Conservation (phyloP, 2,329 filamentous ascomycete genomes). For the Penicillium sclerotiorum region DNA sequence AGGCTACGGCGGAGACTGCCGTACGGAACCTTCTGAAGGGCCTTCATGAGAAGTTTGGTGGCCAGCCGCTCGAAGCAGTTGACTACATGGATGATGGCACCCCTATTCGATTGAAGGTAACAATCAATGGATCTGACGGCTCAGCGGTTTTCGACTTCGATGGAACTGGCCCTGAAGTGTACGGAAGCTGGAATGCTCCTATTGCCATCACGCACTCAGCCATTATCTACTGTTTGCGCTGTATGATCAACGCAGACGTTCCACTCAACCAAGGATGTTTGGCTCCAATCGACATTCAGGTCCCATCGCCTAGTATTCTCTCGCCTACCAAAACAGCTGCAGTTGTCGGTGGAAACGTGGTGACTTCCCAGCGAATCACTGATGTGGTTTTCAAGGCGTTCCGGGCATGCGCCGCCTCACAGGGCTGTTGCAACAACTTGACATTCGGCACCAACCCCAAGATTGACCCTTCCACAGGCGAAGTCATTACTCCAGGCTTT, state of each 20-base stretch:
- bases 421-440: conserved; percentile 82
- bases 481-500: conserved; percentile 67
- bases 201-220: conserved; percentile 80
- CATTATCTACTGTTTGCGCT: conserved; percentile 83
- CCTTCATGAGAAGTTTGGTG: conserved; percentile 69
- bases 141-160: conserved; percentile 78
- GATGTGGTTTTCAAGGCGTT: conserved; percentile 83
- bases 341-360: conserved; percentile 80
- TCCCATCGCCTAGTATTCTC: conserved; percentile 70
- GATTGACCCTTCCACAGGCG: conserved; percentile 59
- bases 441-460: conserved; percentile 78
- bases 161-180: conserved; percentile 78
- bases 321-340: conserved; percentile 75
- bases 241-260: conserved; percentile 78
- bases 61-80: conserved; percentile 69
- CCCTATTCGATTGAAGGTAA: conserved; percentile 73
- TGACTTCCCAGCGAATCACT: conserved; percentile 77
- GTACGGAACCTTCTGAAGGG: conserved; percentile 74
- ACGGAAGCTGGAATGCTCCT: conserved; percentile 78
- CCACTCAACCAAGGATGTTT: conserved; percentile 86
- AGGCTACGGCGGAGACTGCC: conserved; percentile 75
- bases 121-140: conserved; percentile 72
- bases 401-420: conserved; percentile 73
- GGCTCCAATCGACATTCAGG: conserved; percentile 72
- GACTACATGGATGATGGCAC: conserved; percentile 89